Evolutionary conservation across 306 rosid species (phyloP).

Genomic region (Astragalus membranaceus): DNA sequence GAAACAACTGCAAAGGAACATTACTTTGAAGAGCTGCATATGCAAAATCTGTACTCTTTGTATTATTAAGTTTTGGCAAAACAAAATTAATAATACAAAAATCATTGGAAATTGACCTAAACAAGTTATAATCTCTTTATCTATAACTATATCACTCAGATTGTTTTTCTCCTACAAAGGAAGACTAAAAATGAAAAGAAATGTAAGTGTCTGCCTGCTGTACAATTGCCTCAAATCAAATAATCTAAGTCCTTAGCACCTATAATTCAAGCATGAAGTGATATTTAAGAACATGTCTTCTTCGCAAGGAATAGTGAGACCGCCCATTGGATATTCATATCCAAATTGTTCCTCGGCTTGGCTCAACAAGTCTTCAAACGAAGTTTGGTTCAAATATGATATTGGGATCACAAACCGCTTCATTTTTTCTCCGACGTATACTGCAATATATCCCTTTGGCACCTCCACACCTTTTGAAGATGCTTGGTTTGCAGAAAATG

Average conservation of each 20-base stretch:
- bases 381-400: slow-evolving; percentile 28
- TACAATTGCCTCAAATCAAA: background rate
- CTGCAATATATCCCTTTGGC: slow-evolving; percentile 30
- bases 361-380: slow-evolving; percentile 28
- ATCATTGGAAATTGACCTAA: no score
- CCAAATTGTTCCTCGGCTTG: slow-evolving; percentile 34
- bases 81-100: background rate
- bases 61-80: background rate
- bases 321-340: slow-evolving; percentile 30
- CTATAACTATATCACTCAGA: no score
- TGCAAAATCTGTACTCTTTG: background rate
- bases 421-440: slow-evolving; percentile 33
- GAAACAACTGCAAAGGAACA: no score
- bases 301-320: slow-evolving; percentile 15
- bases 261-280: slow-evolving; percentile 8
- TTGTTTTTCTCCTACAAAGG: background rate
- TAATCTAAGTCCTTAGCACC: background rate
- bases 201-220: background rate
- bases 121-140: no score
- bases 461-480: background rate
- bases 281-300: slow-evolving; percentile 8
- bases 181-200: background rate
- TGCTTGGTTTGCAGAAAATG: background rate
- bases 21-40: no score
- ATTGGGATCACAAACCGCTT: slow-evolving; percentile 25